Conservation (phyloP, 441 rosid genomes). For the Populus hybrid region DNA sequence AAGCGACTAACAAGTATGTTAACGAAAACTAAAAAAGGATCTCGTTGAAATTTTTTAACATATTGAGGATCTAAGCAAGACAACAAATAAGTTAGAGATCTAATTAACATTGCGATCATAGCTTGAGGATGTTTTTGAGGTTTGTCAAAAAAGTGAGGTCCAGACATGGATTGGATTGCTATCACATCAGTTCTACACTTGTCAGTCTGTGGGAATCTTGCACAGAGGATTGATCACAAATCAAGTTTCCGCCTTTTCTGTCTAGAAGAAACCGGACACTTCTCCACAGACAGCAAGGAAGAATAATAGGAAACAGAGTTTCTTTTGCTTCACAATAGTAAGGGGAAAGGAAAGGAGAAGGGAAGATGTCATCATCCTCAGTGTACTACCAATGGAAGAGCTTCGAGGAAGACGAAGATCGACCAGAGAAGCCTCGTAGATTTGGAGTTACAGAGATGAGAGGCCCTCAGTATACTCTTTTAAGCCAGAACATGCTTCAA, state of each 20-base stretch:
- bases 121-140: not conserved
- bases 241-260: not conserved
- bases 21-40: too few relatives aligned
- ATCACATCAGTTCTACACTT: too few relatives aligned
- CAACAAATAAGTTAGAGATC: too few relatives aligned
- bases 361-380: conserved; percentile 33
- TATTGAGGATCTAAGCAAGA: too few relatives aligned
- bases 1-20: too few relatives aligned
- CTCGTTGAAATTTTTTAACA: too few relatives aligned
- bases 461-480: conserved; percentile 65
- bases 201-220: too few relatives aligned
- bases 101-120: too few relatives aligned
- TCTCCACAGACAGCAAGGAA: not conserved
- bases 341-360: not conserved
- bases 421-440: conserved; percentile 90
- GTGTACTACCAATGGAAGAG: conserved; percentile 59
- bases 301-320: not conserved
- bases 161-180: too few relatives aligned
- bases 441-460: conserved; percentile 88
- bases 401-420: conserved; percentile 77
- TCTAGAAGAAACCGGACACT: too few relatives aligned
- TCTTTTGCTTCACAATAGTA: not conserved
- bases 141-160: not conserved
- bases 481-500: conserved; percentile 64
- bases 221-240: not conserved